These are phyloP conservation scores for Xylariomycetidae sp. DNA, from an alignment of 2,329 filamentous ascomycete genomes.

Conservation along the genomic window DNA sequence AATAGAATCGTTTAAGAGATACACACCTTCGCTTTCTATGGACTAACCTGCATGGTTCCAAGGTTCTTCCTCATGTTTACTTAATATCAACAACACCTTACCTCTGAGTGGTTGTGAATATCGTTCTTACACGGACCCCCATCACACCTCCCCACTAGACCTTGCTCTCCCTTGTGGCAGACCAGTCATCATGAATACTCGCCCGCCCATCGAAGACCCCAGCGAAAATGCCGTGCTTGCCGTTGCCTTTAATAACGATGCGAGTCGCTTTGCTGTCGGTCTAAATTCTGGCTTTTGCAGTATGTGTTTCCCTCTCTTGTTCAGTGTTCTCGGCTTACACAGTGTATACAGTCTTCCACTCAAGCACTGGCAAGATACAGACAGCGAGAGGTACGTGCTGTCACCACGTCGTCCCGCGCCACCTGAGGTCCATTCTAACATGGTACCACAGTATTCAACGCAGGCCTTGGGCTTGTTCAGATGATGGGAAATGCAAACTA, in stretches of 20 bases:
- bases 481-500: slow-evolving; percentile 88
- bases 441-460: slow-evolving; percentile 53
- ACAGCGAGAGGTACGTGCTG: slow-evolving; percentile 40
- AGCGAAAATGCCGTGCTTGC: slow-evolving; percentile 73
- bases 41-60: no score
- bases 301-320: slow-evolving; percentile 37
- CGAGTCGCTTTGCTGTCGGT: slow-evolving; percentile 81
- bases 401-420: background rate
- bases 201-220: slow-evolving; percentile 76
- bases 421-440: background rate
- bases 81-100: no score
- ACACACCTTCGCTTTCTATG: no score
- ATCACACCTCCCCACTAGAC: slow-evolving; percentile 5
- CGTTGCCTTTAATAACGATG: slow-evolving; percentile 79
- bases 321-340: slow-evolving; percentile 20
- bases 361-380: slow-evolving; percentile 67
- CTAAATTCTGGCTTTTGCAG: slow-evolving; percentile 82
- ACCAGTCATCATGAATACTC: slow-evolving; percentile 85
- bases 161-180: no score
- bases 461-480: slow-evolving; percentile 74
- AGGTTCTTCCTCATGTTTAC: no score
- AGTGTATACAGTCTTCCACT: slow-evolving; percentile 58
- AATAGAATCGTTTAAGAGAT: no score
- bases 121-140: no score
- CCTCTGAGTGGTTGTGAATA: no score